Evolutionary conservation across 768 basidiomycete species (phyloP).

Genomic region (Mycena floridula): DNA sequence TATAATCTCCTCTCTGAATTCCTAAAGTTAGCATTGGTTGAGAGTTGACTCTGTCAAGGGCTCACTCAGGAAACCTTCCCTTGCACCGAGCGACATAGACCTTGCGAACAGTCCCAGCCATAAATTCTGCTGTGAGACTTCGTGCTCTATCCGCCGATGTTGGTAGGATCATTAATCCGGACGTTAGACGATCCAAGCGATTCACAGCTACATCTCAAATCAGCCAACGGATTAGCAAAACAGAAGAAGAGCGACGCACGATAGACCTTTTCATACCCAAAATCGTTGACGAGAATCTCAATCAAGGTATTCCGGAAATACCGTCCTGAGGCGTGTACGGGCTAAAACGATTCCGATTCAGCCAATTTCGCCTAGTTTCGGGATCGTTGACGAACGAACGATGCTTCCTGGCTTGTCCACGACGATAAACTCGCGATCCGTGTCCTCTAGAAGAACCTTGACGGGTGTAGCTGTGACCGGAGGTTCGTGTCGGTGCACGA

Average conservation of each 20-base stretch:
- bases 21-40: background rate
- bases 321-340: slow-evolving; percentile 88
- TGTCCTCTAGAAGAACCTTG: slow-evolving; percentile 71
- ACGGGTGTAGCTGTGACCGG: slow-evolving; percentile 85
- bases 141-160: slow-evolving; percentile 64
- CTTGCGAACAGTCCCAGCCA: slow-evolving; percentile 76
- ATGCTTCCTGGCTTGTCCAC: slow-evolving; percentile 97
- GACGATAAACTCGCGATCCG: slow-evolving; percentile 77
- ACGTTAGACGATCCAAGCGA: slow-evolving; percentile 88
- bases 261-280: slow-evolving; percentile 75
- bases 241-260: slow-evolving; percentile 45
- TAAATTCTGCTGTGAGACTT: slow-evolving; percentile 73
- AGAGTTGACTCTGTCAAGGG: slow-evolving; percentile 8
- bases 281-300: slow-evolving; percentile 79
- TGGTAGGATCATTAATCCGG: slow-evolving; percentile 92
- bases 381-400: slow-evolving; percentile 45
- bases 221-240: slow-evolving; percentile 4
- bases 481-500: slow-evolving; percentile 96
- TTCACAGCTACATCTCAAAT: slow-evolving; percentile 71
- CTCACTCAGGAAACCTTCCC: slow-evolving; percentile 83
- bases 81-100: slow-evolving; percentile 87
- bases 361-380: background rate
- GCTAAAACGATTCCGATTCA: slow-evolving; percentile 43
- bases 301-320: slow-evolving; percentile 86
- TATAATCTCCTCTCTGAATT: slow-evolving; percentile 69